Base-by-base conservation (phyloP, 2,329 filamentous ascomycete species). In the Phaeophleospora eucalypticola region DNA sequence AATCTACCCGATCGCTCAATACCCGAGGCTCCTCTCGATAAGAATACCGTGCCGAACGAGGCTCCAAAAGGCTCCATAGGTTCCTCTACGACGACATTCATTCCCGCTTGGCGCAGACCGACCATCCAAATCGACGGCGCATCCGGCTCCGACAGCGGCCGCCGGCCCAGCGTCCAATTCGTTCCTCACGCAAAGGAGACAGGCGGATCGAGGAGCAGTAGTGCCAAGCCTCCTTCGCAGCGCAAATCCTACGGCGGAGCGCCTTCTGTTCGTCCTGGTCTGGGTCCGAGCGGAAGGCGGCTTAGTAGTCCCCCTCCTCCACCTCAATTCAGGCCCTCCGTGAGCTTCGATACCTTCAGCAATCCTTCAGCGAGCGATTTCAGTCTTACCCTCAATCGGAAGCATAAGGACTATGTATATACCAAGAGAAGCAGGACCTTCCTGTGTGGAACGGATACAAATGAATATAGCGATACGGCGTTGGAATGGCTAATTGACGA, bases 401-500 rank as follows among this genome's bases (percentile, higher is more conserved):
- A 89, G 62, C 90, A 96, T 67, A 85, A 85, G 57, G 88, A 90
- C 55, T 95, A 93, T 68, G 83, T 87, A 58, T 83, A 84, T 54
- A 84, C 83, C 35, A 83, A 89, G 51, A 80, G 87, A 49, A 93
- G 87, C 44, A 82, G 90, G 43, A 94, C 88, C 7, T 95, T 95
- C 60, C 82, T 96, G 64, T 91, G 90, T 54, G 90, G 90, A 16
- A 86, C 90, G 15, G 90, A 95, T 68, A 87, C 91, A 61, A 89
- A 95, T 59, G 81, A 88, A 48, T 95, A 95, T 68, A 95, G 89
- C 4, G 87, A 95, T 53, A 93, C 91, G 68, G 90, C 90, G 14
- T 75, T 96, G 15, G 87, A 94, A 67, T 96, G 89, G 89, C 77
- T 95, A 41, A 80, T 96, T 33, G 88, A 94, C 60, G 89, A 95